phyloP scores from a whole-genome alignment of 352 stramenopile genomes.

The Globisporangium solare region DNA sequence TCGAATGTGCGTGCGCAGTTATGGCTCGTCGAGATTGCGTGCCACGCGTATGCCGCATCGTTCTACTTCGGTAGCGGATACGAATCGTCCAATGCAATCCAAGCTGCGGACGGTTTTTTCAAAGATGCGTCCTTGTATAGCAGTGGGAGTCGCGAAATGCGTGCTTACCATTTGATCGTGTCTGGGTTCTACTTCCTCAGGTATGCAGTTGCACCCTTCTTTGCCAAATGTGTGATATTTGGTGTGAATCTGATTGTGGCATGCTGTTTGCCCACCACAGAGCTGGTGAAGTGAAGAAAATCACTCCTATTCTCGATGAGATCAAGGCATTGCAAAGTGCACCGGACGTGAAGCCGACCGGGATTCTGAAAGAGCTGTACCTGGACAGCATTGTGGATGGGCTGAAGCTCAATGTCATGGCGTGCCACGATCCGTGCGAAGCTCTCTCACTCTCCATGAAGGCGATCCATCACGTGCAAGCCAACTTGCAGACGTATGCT shows the following conservation, averaged over 20 bases:
- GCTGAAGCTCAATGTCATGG: constrained; percentile 32
- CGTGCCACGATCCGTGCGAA: constrained; percentile 37
- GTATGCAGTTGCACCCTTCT: constrained; percentile 17
- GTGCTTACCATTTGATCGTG: constrained; percentile 55
- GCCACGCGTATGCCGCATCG: constrained; percentile 45
- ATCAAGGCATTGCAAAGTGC: constrained; percentile 20
- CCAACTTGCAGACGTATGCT: constrained; percentile 36
- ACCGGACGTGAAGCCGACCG: constrained; percentile 3
- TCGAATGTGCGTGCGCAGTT: constrained; percentile 21
- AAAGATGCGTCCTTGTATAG: constrained; percentile 20
- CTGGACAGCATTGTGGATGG: constrained; percentile 53
- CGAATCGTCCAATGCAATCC: constrained; percentile 33
- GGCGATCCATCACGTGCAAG: constrained; percentile 46
- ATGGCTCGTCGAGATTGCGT: constrained; percentile 64
- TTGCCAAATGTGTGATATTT: not conserved
- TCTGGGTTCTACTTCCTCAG: constrained; percentile 48
- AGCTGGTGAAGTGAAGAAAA: constrained; percentile 37
- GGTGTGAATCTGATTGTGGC: too few relatives aligned
- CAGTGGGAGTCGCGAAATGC: constrained; percentile 28
- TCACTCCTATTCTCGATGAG: constrained; percentile 37
- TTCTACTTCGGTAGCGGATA: constrained; percentile 18
- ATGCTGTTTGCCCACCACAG: constrained; percentile 11
- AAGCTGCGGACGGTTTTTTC: constrained; percentile 45
- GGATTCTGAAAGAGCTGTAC: constrained; percentile 30
- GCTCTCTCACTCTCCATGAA: constrained; percentile 44